phyloP scores from a whole-genome alignment of 1,284 basidiomycete genomes.

The Fomitopsis palustris region DNA sequence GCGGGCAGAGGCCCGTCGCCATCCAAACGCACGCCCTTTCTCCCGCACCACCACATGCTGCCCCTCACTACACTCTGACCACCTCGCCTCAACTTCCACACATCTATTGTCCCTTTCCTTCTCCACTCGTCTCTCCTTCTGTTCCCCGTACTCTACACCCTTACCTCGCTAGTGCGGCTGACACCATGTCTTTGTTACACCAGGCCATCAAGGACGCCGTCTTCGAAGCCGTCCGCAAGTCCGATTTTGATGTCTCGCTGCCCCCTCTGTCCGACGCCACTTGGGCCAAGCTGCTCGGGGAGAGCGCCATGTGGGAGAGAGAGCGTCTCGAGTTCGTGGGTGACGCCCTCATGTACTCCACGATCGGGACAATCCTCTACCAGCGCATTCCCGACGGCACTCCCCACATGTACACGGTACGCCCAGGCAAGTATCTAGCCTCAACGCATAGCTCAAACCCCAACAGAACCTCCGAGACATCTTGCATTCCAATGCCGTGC shows the following conservation, averaged over 20 bases:
- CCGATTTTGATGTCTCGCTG: slow-evolving; percentile 23
- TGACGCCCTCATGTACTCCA: slow-evolving; percentile 32
- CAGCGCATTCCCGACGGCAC: slow-evolving; percentile 22
- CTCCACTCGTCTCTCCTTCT: not conserved
- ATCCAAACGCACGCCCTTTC: not conserved
- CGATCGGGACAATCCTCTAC: slow-evolving; percentile 26
- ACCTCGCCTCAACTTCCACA: not conserved
- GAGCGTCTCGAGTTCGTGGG: slow-evolving; percentile 32
- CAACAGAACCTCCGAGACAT: slow-evolving; percentile 19
- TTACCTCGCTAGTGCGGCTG: not conserved
- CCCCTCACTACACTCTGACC: not conserved
- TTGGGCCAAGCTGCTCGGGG: slow-evolving; percentile 24
- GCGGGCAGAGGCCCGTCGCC: no score
- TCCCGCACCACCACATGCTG: not conserved
- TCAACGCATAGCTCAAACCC: not conserved
- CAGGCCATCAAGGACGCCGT: slow-evolving; percentile 21
- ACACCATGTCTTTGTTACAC: not conserved
- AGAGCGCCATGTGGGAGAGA: slow-evolving; percentile 16
- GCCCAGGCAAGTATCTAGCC: slow-evolving; percentile 4
- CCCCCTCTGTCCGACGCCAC: slow-evolving; percentile 26
- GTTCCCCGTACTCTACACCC: not conserved
- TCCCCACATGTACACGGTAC: slow-evolving; percentile 29
- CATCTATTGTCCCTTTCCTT: not conserved
- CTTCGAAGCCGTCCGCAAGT: slow-evolving; percentile 16
- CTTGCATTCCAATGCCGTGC: slow-evolving; percentile 28